Evolutionary conservation across 2,329 filamentous ascomycete genomes (phyloP), one percentile per base, ranked within the genome.

Genomic region (Fusarium metavorans): DNA sequence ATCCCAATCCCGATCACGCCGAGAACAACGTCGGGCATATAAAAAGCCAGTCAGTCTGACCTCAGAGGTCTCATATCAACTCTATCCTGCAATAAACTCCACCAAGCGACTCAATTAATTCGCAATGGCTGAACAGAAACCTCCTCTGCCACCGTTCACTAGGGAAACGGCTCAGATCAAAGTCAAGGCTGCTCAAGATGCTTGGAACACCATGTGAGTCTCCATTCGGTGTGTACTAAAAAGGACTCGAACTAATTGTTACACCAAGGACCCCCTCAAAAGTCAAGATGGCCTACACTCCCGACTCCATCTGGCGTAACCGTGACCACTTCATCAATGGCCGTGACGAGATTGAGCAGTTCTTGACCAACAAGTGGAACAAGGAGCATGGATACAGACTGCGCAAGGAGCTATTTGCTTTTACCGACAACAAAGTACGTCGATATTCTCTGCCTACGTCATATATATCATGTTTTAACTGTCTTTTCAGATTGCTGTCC

Each of bases 341-440:
- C 2, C 91, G 91, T 2, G 88, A 90, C 8, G 89, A 87, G 20
- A 95, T 97, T 70, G 85, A 91, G 59, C 84, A 84, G 2, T 94
- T 96, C 75, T 80, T 97, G 62, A 88, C 87, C 1, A 85, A 89
- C 52, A 97, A 97, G 80, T 97, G 94, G 94, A 83, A 87, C 50
- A 89, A 87, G 23, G 95, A 97, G 81, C 85, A 89, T 50, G 90
- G 87, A 18, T 97, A 97, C 78, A 88, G 88, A 0, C 86, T 97
- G 64, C 89, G 94, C 64, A 97, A 97, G 82, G 95, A 97, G 80
- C 85, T 97, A 1, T 97, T 97, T 82, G 88, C 93, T 1, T 97
- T 95, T 78, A 87, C 84, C 0, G 91, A 92, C 41, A 87, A 96
- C 82, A 93, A 87, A 80, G 88, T 87, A 61, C 14, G 64, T 72